Conservation (phyloP, 2,329 filamentous ascomycete genomes). For the Phialocephala subalpina region DNA sequence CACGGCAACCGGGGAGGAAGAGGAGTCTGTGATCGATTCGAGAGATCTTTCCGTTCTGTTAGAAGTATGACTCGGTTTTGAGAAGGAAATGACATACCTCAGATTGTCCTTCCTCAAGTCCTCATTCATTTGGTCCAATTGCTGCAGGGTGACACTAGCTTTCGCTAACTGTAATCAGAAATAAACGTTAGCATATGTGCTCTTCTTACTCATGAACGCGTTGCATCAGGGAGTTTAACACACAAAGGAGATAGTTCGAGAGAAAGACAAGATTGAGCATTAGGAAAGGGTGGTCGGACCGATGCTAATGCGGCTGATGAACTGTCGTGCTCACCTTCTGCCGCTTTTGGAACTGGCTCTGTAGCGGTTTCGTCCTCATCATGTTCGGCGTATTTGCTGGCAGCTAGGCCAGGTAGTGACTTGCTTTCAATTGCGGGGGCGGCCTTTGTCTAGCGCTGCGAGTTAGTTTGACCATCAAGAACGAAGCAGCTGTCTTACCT, state of each 20-base stretch:
- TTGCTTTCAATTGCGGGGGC: slow-evolving; percentile 38
- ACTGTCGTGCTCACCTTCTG: slow-evolving; percentile 68
- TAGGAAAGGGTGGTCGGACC: slow-evolving; percentile 58
- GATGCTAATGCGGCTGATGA: slow-evolving; percentile 72
- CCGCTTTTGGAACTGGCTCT: slow-evolving; percentile 48
- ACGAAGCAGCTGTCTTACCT: slow-evolving; percentile 49
- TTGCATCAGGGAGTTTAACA: background rate
- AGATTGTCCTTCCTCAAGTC: slow-evolving; percentile 64
- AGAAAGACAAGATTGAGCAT: slow-evolving; percentile 31
- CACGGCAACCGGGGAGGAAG: slow-evolving; percentile 17
- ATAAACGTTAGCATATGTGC: slow-evolving; percentile 31
- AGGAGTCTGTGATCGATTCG: slow-evolving; percentile 45
- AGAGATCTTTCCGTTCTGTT: slow-evolving; percentile 42
- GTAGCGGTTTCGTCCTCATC: slow-evolving; percentile 41
- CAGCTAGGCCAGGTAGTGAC: slow-evolving; percentile 55
- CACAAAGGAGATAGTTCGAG: slow-evolving; percentile 14
- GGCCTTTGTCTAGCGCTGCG: slow-evolving; percentile 52
- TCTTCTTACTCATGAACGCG: background rate
- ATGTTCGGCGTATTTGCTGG: slow-evolving; percentile 59
- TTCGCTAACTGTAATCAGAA: slow-evolving; percentile 41
- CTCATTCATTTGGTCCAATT: slow-evolving; percentile 59
- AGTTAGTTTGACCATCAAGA: slow-evolving; percentile 21
- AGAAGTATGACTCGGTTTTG: background rate
- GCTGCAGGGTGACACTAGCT: slow-evolving; percentile 42
- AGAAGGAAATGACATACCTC: slow-evolving; percentile 41